phyloP scores from a whole-genome alignment of 2,329 filamentous ascomycete species.

The Berkeleyomyces basicola region DNA sequence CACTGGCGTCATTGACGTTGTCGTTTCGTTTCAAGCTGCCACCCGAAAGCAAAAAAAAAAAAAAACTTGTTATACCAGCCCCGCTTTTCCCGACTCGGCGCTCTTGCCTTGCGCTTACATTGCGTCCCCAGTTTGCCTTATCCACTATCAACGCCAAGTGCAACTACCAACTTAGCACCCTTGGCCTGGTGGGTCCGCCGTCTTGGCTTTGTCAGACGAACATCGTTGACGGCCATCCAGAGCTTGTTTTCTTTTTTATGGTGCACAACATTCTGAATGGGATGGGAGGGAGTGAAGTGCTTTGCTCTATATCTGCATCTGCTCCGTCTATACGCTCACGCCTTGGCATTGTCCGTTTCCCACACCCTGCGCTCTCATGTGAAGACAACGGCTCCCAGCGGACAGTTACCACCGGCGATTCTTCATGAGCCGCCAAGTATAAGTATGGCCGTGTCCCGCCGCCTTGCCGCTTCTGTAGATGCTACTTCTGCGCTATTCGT shows the following conservation, averaged over 20 bases:
- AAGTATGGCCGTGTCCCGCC: neutral
- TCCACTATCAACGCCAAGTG: slow-evolving; percentile 7
- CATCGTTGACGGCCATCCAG: neutral
- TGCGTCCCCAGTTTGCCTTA: neutral
- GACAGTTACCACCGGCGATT: neutral
- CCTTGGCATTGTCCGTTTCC: neutral
- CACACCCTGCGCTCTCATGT: neutral
- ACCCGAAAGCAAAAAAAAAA: neutral
- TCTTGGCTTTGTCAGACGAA: neutral
- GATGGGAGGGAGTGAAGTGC: too few relatives aligned
- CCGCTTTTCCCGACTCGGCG: neutral
- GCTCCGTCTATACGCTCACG: too few relatives aligned
- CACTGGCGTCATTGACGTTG: neutral
- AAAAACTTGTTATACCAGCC: neutral
- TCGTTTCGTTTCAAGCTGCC: neutral
- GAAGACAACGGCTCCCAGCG: neutral
- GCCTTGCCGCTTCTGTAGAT: neutral
- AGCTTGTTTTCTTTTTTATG: neutral
- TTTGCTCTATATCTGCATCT: too few relatives aligned
- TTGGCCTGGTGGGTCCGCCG: neutral
- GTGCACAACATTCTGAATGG: neutral
- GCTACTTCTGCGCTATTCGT: neutral
- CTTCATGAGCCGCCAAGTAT: neutral
- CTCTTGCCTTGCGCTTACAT: neutral
- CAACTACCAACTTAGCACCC: neutral